Base-by-base conservation (phyloP, 2,329 filamentous ascomycete genomes). In the Fusarium camptoceras region DNA sequence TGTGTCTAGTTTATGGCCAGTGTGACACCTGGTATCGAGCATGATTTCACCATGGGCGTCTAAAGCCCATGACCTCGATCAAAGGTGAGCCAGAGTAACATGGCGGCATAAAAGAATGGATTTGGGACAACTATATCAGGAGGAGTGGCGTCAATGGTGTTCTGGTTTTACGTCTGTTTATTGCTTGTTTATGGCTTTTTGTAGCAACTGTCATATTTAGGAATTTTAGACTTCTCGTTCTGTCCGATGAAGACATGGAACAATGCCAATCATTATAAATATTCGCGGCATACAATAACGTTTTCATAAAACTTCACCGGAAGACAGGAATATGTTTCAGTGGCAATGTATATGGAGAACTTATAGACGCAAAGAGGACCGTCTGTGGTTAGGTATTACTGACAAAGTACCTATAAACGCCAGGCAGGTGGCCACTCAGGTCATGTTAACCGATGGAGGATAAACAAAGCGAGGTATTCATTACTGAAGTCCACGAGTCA, bases 11-110 rank as follows among this genome's bases (percentile, higher is more conserved):
- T 93, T 80, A 93, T 93, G 84, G 90, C 91, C 34, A 96, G 91
- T 75, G 96, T 99, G 46, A 98, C 95, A 18, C 96, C 96, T 8
- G 94, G 94, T 49, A 98, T 99, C 54, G 68, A 70, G 47, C 68
- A 70, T 27, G 68, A 70, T 51, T 70, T 75, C 46, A 75, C 73
- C 18, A 75, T 75, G 73, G 73, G 73, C 18, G 73, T 75, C 50
- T 75, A 51, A 67, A 55, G 20, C 25, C 31, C n/a, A 31, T 15
- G 20, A 5, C 27, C 25, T 31, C 28, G 11, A 60, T 28, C n/a
- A 43, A 46, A 37, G 8, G 34, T 15, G 28, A 27, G 30, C 34
- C 34, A 22, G 30, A 42, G 41, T 16, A 20, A 46, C 31, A 55
- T 25, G 24, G n/a, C 41, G 22, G 18, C 25, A 42, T n/a, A 50